Percentiles rank a stretch among this genome's conserved stretches.
Evolutionary conservation across 495 filamentous ascomycete genomes (phyloP).

Genomic region (Aspergillus avenaceus): DNA sequence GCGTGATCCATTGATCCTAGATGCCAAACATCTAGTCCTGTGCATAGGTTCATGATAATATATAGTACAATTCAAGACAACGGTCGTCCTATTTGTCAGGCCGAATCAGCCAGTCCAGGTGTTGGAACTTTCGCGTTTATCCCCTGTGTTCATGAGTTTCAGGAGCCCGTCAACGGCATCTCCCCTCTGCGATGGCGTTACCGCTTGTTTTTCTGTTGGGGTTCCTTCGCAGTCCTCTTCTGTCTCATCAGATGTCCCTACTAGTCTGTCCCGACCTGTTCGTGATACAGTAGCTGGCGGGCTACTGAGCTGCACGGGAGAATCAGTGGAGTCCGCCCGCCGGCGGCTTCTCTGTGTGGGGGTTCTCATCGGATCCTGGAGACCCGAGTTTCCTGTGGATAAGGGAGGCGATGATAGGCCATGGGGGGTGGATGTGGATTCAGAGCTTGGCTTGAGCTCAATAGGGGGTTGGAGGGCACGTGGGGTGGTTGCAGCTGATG

Average conservation of each 20-base stretch:
- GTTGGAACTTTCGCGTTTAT: constrained; percentile 15
- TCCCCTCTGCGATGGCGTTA: constrained; percentile 30
- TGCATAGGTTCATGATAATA: not conserved
- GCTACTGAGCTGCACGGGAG: constrained; percentile 38
- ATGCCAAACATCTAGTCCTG: not conserved
- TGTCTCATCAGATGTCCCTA: constrained; percentile 6
- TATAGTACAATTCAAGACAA: constrained; percentile 6
- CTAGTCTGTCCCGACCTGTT: constrained; percentile 4
- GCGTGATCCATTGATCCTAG: not conserved
- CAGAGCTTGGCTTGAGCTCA: constrained; percentile 18
- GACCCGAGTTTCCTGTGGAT: constrained; percentile 4
- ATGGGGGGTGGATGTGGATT: constrained; percentile 7
- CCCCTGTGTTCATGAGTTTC: constrained; percentile 37
- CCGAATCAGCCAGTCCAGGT: constrained; percentile 18
- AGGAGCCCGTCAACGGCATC: constrained; percentile 41
- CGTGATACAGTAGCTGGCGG: constrained; percentile 29
- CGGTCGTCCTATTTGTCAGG: not conserved
- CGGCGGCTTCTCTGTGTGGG: constrained; percentile 22
- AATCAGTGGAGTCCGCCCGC: constrained; percentile 11
- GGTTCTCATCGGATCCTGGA: constrained; percentile 22
- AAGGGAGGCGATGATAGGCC: constrained; percentile 15
- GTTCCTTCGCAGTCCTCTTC: constrained; percentile 4
- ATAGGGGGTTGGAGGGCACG: constrained; percentile 14
- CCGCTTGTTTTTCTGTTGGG: not conserved
- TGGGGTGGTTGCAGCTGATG: not conserved